These are phyloP conservation scores for Triangularia verruculosa DNA, from an alignment of 2,329 filamentous ascomycete species.

Conservation along the genomic window DNA sequence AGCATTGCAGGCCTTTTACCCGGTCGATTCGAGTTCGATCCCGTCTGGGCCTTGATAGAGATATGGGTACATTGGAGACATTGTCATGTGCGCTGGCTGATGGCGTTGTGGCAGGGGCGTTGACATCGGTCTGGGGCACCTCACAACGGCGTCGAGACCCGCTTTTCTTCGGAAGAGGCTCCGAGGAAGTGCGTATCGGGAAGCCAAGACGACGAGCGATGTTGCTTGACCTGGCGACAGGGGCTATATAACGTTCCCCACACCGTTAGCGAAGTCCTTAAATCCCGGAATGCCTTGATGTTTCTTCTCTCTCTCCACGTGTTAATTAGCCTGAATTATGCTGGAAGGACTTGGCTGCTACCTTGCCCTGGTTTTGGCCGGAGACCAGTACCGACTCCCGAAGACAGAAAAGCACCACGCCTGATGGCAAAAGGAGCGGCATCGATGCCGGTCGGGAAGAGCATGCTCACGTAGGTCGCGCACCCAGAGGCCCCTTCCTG, in stretches of 20 bases:
- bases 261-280: conserved; percentile 9
- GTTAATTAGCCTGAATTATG: conserved; percentile 23
- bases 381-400: conserved; percentile 5
- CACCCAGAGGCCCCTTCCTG: background rate
- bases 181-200: conserved; percentile 20
- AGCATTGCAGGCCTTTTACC: background rate
- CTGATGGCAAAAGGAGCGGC: background rate
- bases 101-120: background rate
- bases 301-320: conserved; percentile 14
- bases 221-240: conserved; percentile 16
- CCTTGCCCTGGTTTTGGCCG: conserved; percentile 7
- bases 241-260: conserved; percentile 3
- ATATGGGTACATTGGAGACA: background rate
- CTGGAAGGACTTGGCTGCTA: conserved; percentile 9
- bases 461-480: no score
- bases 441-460: no score
- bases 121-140: background rate
- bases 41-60: background rate
- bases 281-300: conserved; percentile 8
- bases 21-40: background rate
- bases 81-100: background rate
- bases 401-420: conserved; percentile 8
- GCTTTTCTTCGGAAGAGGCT: conserved; percentile 24
- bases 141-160: conserved; percentile 7
- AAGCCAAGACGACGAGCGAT: conserved; percentile 18